These are phyloP conservation scores for Cercophora sp. DNA, from an alignment of 495 filamentous ascomycete species.

Conservation along the genomic window DNA sequence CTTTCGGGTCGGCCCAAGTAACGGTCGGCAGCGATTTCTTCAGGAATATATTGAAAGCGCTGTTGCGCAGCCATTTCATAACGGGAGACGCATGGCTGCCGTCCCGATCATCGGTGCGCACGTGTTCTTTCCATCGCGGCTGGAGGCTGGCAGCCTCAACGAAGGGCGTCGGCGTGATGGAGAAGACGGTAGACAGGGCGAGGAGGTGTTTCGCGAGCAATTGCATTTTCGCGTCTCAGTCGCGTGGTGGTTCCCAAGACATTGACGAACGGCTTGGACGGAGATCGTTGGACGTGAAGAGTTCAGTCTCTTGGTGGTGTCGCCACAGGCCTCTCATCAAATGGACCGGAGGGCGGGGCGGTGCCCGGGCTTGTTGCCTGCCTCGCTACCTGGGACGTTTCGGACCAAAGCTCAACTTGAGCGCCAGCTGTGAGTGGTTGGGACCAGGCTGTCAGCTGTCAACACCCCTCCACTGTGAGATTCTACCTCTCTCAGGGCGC, in stretches of 20 bases:
- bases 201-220: slow-evolving; percentile 6
- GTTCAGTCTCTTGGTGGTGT: background rate
- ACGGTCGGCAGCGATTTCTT: slow-evolving; percentile 43
- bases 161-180: slow-evolving; percentile 24
- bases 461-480: too few relatives aligned
- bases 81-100: slow-evolving; percentile 30
- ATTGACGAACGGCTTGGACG: too few relatives aligned
- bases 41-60: slow-evolving; percentile 62
- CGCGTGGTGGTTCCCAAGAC: too few relatives aligned
- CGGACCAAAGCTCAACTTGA: too few relatives aligned
- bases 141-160: slow-evolving; percentile 20
- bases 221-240: slow-evolving; percentile 29
- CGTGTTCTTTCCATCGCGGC: slow-evolving; percentile 10
- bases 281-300: too few relatives aligned
- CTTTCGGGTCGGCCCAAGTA: slow-evolving; percentile 37
- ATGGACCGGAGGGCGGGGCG: background rate
- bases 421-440: too few relatives aligned
- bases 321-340: slow-evolving; percentile 2
- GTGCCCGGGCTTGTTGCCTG: background rate
- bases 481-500: too few relatives aligned
- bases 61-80: slow-evolving; percentile 59
- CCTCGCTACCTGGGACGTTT: background rate
- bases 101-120: slow-evolving; percentile 1
- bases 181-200: slow-evolving; percentile 16
- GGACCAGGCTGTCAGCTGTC: too few relatives aligned